Conservation (phyloP, 2,329 filamentous ascomycete species). For the Colletotrichum brevisporum region DNA sequence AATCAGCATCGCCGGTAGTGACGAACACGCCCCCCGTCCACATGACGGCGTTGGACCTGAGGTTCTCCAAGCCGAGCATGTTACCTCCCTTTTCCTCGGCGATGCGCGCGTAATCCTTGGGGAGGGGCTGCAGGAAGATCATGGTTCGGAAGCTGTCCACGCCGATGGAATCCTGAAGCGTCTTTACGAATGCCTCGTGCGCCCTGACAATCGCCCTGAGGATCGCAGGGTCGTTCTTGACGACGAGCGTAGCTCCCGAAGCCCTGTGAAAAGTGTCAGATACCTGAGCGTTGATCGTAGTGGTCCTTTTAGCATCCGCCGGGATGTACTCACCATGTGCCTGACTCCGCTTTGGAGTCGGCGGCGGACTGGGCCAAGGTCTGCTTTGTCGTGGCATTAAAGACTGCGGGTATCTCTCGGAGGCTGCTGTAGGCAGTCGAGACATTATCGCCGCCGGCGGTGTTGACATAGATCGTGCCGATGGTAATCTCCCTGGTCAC, state of each 20-base stretch:
- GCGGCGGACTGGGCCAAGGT: neutral
- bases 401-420: neutral
- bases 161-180: constrained; percentile 37
- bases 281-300: neutral
- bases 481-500: constrained; percentile 35
- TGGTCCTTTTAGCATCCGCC: too few relatives aligned
- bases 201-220: constrained; percentile 46
- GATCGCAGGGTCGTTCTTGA: constrained; percentile 31
- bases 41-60: neutral
- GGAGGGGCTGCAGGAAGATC: constrained; percentile 55
- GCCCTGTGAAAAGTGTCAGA: constrained; percentile 45
- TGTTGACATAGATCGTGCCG: constrained; percentile 41
- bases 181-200: constrained; percentile 42
- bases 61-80: constrained; percentile 53
- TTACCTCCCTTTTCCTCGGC: constrained; percentile 56
- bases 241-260: constrained; percentile 42
- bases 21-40: neutral
- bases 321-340: constrained; percentile 2
- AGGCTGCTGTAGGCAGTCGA: constrained; percentile 7
- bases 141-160: constrained; percentile 40
- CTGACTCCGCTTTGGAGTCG: neutral
- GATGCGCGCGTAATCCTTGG: constrained; percentile 48
- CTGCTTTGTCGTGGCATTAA: neutral
- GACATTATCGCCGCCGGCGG: constrained; percentile 22
- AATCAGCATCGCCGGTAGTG: neutral